Percentiles rank a stretch among this genome's conserved stretches.
Conservation (phyloP, 306 rosid genomes). For the Quercus dentata region DNA sequence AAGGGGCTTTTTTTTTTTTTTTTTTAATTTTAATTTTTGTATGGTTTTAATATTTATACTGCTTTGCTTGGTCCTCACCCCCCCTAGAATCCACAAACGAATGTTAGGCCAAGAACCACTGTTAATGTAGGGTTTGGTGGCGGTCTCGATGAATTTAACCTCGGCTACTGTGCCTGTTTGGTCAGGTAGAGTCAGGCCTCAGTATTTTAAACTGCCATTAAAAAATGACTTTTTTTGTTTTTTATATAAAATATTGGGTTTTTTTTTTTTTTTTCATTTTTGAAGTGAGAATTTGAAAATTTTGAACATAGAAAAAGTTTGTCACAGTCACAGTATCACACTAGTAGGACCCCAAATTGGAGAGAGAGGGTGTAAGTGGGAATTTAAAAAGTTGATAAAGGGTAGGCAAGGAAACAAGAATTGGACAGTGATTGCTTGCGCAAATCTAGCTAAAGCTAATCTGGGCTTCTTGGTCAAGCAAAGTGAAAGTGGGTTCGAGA, state of each 20-base stretch:
- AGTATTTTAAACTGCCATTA: not conserved
- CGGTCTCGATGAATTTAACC: conserved; percentile 39
- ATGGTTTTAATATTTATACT: not conserved
- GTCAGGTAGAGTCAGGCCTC: conserved; percentile 28
- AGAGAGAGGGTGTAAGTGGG: conserved; percentile 19
- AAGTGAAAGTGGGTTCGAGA: conserved; percentile 4
- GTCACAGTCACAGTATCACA: too few relatives aligned
- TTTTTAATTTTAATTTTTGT: too few relatives aligned
- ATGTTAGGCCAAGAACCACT: conserved; percentile 35
- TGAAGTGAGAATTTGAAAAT: too few relatives aligned
- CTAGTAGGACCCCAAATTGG: not conserved
- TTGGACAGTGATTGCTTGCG: conserved; percentile 71
- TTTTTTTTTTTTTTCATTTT: not conserved
- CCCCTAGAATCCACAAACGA: conserved; percentile 45
- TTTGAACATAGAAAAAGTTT: too few relatives aligned
- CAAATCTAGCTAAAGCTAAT: conserved; percentile 92
- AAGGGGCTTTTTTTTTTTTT: not conserved
- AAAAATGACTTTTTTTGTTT: not conserved
- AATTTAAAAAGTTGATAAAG: conserved; percentile 29
- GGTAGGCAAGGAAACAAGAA: conserved; percentile 35
- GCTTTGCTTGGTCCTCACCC: not conserved
- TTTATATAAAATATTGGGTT: too few relatives aligned
- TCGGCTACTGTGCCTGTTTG: conserved; percentile 41
- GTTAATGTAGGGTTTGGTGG: conserved; percentile 27
- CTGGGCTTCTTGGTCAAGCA: conserved; percentile 46